Conservation (phyloP, 169 alveolate species). For the Cardiosporidium cionae region DNA sequence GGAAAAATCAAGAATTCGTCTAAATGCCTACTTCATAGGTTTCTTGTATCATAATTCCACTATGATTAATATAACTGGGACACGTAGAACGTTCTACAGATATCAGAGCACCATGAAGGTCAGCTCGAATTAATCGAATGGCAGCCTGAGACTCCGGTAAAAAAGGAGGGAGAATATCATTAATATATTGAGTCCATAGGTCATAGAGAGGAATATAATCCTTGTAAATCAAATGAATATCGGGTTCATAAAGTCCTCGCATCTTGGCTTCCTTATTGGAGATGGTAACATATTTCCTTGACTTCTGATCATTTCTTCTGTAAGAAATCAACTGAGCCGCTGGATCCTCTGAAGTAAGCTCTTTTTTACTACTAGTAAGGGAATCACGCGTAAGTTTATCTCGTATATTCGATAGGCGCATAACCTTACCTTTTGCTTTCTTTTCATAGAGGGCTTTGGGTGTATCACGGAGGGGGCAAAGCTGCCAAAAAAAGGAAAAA, state of each 20-base stretch:
- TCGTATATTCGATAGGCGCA: not conserved
- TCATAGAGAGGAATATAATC: not conserved
- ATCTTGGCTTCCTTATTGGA: not conserved
- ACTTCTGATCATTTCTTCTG: not conserved
- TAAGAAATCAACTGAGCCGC: not conserved
- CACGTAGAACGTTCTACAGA: not conserved
- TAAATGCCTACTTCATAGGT: too few relatives aligned
- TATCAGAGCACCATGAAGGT: not conserved
- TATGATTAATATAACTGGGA: not conserved
- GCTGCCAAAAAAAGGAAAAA: too few relatives aligned
- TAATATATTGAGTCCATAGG: not conserved
- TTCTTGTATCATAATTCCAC: not conserved
- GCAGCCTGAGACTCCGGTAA: not conserved
- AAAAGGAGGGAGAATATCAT: not conserved
- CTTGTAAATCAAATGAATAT: not conserved
- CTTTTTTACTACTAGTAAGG: too few relatives aligned
- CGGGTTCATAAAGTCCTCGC: not conserved
- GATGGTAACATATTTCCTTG: not conserved
- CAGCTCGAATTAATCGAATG: not conserved
- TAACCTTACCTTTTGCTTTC: not conserved
- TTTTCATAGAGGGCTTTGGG: not conserved
- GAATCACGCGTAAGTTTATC: not conserved
- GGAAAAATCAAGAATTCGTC: too few relatives aligned
- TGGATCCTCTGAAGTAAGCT: not conserved
- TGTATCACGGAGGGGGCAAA: not conserved